Percentiles rank a stretch among this genome's conserved stretches.
These are phyloP conservation scores for Leucocoprinus sp. DNA, from an alignment of 768 basidiomycete genomes.

Conservation along the genomic window DNA sequence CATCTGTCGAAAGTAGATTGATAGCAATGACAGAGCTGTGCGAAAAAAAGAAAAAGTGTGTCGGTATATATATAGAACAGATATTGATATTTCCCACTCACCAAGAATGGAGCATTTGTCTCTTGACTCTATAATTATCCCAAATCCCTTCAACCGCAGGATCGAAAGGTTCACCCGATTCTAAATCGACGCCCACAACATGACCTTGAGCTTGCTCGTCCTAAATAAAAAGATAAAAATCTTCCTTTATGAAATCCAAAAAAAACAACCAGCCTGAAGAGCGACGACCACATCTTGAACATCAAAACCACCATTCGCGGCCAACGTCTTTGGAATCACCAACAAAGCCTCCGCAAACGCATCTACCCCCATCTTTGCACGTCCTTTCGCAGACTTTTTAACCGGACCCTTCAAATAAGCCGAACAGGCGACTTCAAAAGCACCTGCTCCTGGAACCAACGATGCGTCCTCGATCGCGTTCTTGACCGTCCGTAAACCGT, in stretches of 20 bases:
- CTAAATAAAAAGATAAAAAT: conserved; percentile 24
- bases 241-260: no score
- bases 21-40: conserved; percentile 86
- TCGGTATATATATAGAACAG: no score
- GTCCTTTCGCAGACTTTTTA: conserved; percentile 85
- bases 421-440: conserved; percentile 92
- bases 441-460: conserved; percentile 93
- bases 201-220: conserved; percentile 96
- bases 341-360: conserved; percentile 94
- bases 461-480: conserved; percentile 89
- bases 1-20: conserved; percentile 92
- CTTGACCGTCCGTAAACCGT: conserved; percentile 93
- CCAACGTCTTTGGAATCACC: conserved; percentile 93
- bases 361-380: conserved; percentile 95
- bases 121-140: conserved; percentile 98
- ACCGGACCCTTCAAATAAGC: conserved; percentile 70
- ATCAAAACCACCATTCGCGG: conserved; percentile 93
- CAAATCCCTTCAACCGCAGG: conserved; percentile 94
- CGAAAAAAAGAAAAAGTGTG: conserved; percentile 18
- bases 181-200: conserved; percentile 82
- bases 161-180: conserved; percentile 94
- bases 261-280: conserved; percentile 72
- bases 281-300: conserved; percentile 93
- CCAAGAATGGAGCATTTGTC: conserved; percentile 98
- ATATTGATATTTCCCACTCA: conserved; percentile 28